phyloP scores from a whole-genome alignment of 306 rosid species.

The Mucuna pruriens region DNA sequence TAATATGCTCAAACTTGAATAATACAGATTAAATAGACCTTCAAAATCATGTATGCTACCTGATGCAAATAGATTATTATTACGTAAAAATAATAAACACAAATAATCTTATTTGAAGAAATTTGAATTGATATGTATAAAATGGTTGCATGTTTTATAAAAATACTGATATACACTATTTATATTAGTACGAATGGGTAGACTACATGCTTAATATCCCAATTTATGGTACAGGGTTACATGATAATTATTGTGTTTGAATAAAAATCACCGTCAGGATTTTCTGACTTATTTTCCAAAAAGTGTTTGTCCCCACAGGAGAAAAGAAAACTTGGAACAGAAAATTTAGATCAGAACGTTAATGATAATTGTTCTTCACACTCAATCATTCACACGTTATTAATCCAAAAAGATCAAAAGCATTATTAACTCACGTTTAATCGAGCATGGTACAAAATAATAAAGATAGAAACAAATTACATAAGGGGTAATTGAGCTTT shows the following conservation, averaged over 20 bases:
- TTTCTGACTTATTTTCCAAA: background rate
- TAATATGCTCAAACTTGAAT: slow-evolving; percentile 15
- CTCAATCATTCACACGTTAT: slow-evolving; percentile 38
- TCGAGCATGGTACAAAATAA: slow-evolving; percentile 18
- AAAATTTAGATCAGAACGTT: background rate
- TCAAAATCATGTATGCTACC: slow-evolving; percentile 5
- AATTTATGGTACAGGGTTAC: background rate
- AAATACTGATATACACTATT: background rate
- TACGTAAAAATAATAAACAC: background rate
- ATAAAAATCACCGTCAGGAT: background rate
- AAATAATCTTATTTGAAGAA: slow-evolving; percentile 5
- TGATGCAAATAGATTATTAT: background rate
- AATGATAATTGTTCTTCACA: slow-evolving; percentile 28
- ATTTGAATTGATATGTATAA: background rate
- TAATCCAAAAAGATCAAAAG: slow-evolving; percentile 28
- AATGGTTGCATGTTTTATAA: background rate
- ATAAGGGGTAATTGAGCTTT: slow-evolving; percentile 33
- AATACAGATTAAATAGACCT: background rate
- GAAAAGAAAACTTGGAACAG: background rate
- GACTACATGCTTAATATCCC: slow-evolving; percentile 26
- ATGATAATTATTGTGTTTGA: slow-evolving; percentile 29
- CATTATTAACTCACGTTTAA: slow-evolving; percentile 2
- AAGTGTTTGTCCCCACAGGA: slow-evolving; percentile 35
- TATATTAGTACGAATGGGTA: slow-evolving; percentile 7
- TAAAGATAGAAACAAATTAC: slow-evolving; percentile 13